These are phyloP conservation scores for Penicillium odoratum DNA, from an alignment of 495 filamentous ascomycete species.

Conservation along the genomic window DNA sequence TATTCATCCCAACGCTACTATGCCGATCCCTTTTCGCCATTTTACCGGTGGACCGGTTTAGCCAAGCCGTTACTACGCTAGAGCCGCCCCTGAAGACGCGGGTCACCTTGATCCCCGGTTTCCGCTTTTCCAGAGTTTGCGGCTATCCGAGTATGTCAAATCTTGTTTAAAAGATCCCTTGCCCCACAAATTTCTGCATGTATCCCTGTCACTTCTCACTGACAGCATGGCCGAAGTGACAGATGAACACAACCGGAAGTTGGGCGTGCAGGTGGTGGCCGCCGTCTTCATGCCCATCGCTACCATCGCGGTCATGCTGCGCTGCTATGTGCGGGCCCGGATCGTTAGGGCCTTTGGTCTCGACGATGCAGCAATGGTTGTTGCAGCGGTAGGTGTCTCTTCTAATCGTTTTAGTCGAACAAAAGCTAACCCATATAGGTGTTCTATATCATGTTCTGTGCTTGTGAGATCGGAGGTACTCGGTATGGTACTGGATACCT, in stretches of 20 bases:
- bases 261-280: slow-evolving; percentile 35
- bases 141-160: neutral
- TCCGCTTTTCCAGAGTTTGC: slow-evolving; percentile 6
- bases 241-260: slow-evolving; percentile 26
- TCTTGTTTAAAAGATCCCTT: slow-evolving; percentile 5
- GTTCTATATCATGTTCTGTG: slow-evolving; percentile 40
- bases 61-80: slow-evolving; percentile 7
- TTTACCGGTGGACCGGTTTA: slow-evolving; percentile 3
- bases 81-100: slow-evolving; percentile 15
- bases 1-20: neutral
- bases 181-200: slow-evolving; percentile 10
- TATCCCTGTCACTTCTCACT: slow-evolving; percentile 3
- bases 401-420: neutral
- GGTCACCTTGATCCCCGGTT: slow-evolving; percentile 6
- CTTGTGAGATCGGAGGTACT: slow-evolving; percentile 42
- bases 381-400: slow-evolving; percentile 28
- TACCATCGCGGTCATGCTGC: slow-evolving; percentile 34
- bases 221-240: slow-evolving; percentile 9
- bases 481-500: slow-evolving; percentile 38
- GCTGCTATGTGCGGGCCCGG: slow-evolving; percentile 43
- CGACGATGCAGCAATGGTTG: slow-evolving; percentile 44
- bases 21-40: slow-evolving; percentile 11
- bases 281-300: slow-evolving; percentile 42
- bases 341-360: slow-evolving; percentile 45
- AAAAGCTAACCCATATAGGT: slow-evolving; percentile 18